Evolutionary conservation across 352 stramenopile species (phyloP), one percentile per base, ranked within the genome.

Genomic region (Pythium plurisporium): DNA sequence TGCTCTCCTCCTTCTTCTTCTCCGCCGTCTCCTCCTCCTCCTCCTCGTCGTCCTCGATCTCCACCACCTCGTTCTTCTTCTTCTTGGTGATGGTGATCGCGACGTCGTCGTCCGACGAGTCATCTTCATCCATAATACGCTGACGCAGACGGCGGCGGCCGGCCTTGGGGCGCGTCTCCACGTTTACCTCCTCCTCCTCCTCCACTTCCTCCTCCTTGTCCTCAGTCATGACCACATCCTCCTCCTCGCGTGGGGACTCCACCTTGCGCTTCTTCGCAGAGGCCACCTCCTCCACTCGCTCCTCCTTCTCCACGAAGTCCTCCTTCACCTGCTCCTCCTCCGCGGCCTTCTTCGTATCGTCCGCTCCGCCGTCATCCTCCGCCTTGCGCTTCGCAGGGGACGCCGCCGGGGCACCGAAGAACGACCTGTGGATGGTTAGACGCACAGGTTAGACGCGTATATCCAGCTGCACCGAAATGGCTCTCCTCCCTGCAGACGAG

Each of bases 111-210:
- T 60, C 73, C 34, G 55, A 62, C 15, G 29, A 62, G 17, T 87
- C 68, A 11, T 71, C 72, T 11, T 86, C 72, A n/a, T 74, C 64
- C n/a, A 82, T 69, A 5, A 87, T 57, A 1, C 76, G 72, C 67
- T 88, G 79, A 7, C 79, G 76, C 5, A 91, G 60, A 53, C 81
- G 76, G 50, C 79, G 67, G 10, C 81, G 76, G 23, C 78, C 79
- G 64, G 66, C 42, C 37, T 64, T 55, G 20, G 30, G 34, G 6
- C 43, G 50, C 12, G 38, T 49, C 27, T 11, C 37, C 2, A 61
- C 34, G 0, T 33, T 23, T 15, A 62, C 47, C 4, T 61, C 48
- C 12, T 70, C 60, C 31, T 49, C 34, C 12, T 65, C 41, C 11
- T 50, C 23, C 11, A 72, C 53, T 6, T 73, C 49, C 34, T 53